Percentiles rank a stretch among this genome's conserved stretches.
phyloP scores from a whole-genome alignment of 108 stramenopile genomes.

The Fistulifera pelliculosa region DNA sequence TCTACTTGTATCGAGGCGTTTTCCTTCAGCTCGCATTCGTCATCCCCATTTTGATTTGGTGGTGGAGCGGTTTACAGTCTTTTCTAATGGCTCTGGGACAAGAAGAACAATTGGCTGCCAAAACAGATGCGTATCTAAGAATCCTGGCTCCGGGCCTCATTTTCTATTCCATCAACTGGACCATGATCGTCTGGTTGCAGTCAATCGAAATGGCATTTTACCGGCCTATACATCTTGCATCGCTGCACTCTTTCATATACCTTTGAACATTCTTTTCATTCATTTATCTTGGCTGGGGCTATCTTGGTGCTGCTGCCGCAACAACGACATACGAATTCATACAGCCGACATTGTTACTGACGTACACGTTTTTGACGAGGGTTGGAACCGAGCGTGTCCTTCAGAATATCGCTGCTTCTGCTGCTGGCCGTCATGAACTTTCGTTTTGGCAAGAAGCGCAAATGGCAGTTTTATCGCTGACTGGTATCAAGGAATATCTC shows the following conservation, averaged over 20 bases:
- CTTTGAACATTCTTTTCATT: slow-evolving; percentile 48
- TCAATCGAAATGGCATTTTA: slow-evolving; percentile 42
- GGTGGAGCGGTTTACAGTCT: slow-evolving; percentile 36
- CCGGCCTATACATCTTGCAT: slow-evolving; percentile 33
- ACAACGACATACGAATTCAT: slow-evolving; percentile 33
- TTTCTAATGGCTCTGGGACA: slow-evolving; percentile 44
- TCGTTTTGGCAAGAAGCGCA: slow-evolving; percentile 21
- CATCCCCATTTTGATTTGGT: slow-evolving; percentile 40
- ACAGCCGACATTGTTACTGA: slow-evolving; percentile 27
- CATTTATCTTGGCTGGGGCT: slow-evolving; percentile 38
- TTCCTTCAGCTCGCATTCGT: slow-evolving; percentile 38
- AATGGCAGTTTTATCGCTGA: slow-evolving; percentile 14
- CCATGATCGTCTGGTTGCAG: slow-evolving; percentile 47
- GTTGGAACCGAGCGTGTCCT: slow-evolving; percentile 23
- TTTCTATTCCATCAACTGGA: slow-evolving; percentile 46
- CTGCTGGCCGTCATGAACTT: slow-evolving; percentile 17
- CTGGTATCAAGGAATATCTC: slow-evolving; percentile 37
- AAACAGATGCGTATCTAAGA: slow-evolving; percentile 35
- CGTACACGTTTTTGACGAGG: slow-evolving; percentile 18
- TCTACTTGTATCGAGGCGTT: slow-evolving; percentile 41
- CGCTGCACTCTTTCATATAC: slow-evolving; percentile 40
- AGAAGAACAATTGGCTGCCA: slow-evolving; percentile 23
- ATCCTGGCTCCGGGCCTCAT: slow-evolving; percentile 38
- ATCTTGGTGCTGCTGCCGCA: slow-evolving; percentile 45
- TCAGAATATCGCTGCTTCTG: slow-evolving; percentile 15